phyloP scores from a whole-genome alignment of 768 basidiomycete species.

The Tulasnella sp. region DNA sequence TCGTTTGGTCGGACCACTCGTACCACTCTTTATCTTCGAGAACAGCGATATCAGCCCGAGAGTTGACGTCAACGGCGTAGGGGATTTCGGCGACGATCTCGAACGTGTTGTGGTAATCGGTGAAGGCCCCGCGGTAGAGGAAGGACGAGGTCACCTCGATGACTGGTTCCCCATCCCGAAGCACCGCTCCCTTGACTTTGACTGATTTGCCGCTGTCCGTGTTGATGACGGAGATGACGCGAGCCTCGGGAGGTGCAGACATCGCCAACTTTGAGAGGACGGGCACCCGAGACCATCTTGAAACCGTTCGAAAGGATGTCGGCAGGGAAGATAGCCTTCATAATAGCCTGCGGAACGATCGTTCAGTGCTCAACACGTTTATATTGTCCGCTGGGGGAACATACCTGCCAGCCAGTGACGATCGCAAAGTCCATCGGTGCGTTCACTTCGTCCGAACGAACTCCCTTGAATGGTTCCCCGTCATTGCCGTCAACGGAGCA shows the following conservation, averaged over 20 bases:
- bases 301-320: slow-evolving; percentile 93
- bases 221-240: slow-evolving; percentile 83
- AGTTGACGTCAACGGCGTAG: slow-evolving; percentile 66
- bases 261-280: slow-evolving; percentile 74
- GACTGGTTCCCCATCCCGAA: slow-evolving; percentile 67
- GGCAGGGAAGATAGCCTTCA: slow-evolving; percentile 93
- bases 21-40: slow-evolving; percentile 97
- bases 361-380: slow-evolving; percentile 17
- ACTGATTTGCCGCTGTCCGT: slow-evolving; percentile 89
- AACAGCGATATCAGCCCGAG: slow-evolving; percentile 78
- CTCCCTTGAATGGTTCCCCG: slow-evolving; percentile 79
- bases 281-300: slow-evolving; percentile 72
- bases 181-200: slow-evolving; percentile 76
- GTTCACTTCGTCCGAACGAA: slow-evolving; percentile 53
- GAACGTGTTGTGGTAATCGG: slow-evolving; percentile 93
- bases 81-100: slow-evolving; percentile 85
- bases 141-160: slow-evolving; percentile 93
- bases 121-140: slow-evolving; percentile 92
- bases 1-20: slow-evolving; percentile 79
- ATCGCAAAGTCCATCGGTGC: slow-evolving; percentile 99
- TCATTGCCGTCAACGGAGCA: slow-evolving; percentile 90
- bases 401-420: slow-evolving; percentile 95
- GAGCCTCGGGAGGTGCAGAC: slow-evolving; percentile 80
- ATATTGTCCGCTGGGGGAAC: slow-evolving; percentile 26
- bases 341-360: slow-evolving; percentile 66